Conservation (phyloP, 805 yeast genomes). For the Ogataea paraovalis region DNA sequence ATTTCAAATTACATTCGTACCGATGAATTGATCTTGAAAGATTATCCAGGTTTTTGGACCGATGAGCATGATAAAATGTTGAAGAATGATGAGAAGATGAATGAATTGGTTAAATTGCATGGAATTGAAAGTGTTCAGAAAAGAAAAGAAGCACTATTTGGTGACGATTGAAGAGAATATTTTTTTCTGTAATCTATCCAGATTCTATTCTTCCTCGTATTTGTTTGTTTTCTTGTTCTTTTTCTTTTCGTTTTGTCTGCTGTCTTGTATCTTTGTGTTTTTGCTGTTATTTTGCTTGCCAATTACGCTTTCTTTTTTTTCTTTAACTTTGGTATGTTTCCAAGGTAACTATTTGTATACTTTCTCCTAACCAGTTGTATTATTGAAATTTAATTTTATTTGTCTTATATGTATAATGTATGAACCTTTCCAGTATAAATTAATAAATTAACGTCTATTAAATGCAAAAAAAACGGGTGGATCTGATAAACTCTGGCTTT, state of each 20-base stretch:
- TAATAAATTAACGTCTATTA: too few species aligned
- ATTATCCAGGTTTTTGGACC: conserved; percentile 31
- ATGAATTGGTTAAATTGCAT: conserved; percentile 25
- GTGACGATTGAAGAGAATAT: conserved; percentile 2
- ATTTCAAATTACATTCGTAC: conserved; percentile 27
- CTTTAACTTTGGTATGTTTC: too few species aligned
- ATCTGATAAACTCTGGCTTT: too few species aligned
- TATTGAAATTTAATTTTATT: background rate
- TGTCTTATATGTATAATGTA: too few species aligned
- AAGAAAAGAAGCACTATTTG: conserved; percentile 29
- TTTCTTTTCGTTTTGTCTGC: background rate
- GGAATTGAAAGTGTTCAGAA: conserved; percentile 30
- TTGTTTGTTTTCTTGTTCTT: background rate
- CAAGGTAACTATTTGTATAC: too few species aligned
- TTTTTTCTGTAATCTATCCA: background rate
- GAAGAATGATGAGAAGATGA: conserved; percentile 19
- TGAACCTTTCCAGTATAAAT: too few species aligned
- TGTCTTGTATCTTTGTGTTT: too few species aligned
- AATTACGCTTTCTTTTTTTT: too few species aligned
- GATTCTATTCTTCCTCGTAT: background rate
- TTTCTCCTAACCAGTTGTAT: too few species aligned
- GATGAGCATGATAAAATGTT: conserved; percentile 30
- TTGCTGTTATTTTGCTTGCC: too few species aligned
- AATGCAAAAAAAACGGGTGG: too few species aligned
- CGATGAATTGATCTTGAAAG: conserved; percentile 25